Percentiles rank a stretch among this genome's conserved stretches.
phyloP scores from a whole-genome alignment of 73 alveolate genomes.

The Symbiodinium pilosum region DNA sequence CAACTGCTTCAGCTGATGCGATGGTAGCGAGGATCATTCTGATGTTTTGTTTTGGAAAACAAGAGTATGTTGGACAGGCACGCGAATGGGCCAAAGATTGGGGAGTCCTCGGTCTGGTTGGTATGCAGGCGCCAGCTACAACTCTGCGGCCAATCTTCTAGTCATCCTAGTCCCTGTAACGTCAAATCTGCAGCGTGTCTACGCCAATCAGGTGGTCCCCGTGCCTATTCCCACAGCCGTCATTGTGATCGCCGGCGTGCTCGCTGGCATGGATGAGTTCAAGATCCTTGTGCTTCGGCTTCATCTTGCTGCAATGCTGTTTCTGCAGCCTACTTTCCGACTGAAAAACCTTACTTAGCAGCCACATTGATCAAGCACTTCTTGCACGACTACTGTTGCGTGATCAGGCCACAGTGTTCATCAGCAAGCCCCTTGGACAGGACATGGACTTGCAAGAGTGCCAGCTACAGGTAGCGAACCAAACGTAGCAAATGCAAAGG shows the following conservation, averaged over 20 bases:
- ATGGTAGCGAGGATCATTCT: too few species aligned
- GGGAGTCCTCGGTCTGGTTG: conserved; percentile 77
- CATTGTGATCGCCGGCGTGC: conserved; percentile 79
- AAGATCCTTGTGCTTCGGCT: conserved; percentile 31
- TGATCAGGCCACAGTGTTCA: conserved; percentile 44
- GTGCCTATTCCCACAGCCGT: conserved; percentile 83
- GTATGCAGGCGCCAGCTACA: conserved; percentile 34
- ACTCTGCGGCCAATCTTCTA: too few species aligned
- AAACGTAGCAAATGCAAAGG: not conserved
- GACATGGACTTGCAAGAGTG: not conserved
- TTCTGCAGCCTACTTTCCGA: too few species aligned
- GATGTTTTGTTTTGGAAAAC: not conserved
- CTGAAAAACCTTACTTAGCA: too few species aligned
- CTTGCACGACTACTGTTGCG: too few species aligned
- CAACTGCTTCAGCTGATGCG: too few species aligned
- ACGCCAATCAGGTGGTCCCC: conserved; percentile 49
- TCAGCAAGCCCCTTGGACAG: conserved; percentile 58
- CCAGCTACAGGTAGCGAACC: not conserved
- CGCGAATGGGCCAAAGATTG: conserved; percentile 51
- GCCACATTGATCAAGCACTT: too few species aligned
- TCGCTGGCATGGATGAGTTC: conserved; percentile 55
- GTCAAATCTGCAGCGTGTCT: too few species aligned
- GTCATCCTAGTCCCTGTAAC: too few species aligned
- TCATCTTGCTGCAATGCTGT: too few species aligned
- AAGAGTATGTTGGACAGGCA: conserved; percentile 11